These are phyloP conservation scores for Viola pubescens DNA, from an alignment of 441 rosid species.

Conservation along the genomic window DNA sequence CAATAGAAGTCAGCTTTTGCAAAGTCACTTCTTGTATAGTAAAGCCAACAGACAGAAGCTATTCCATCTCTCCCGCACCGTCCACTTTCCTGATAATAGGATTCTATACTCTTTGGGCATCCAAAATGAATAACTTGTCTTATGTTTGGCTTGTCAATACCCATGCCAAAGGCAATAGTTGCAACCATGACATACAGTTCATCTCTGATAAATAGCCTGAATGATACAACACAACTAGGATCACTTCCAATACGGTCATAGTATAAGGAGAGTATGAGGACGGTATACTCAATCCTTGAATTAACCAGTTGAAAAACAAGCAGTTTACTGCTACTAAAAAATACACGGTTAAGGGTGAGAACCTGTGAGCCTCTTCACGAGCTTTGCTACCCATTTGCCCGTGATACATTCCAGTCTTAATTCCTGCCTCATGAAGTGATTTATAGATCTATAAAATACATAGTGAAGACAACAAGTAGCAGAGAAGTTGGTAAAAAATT, in stretches of 20 bases:
- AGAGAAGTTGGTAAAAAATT: background rate
- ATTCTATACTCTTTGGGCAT: conserved; percentile 45
- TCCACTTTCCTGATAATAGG: conserved; percentile 52
- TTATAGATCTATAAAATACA: conserved; percentile 26
- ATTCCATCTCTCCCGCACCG: conserved; percentile 53
- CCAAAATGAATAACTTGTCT: conserved; percentile 50
- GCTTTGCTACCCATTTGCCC: conserved; percentile 43
- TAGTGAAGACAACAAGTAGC: background rate
- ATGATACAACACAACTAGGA: background rate
- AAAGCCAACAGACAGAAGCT: conserved; percentile 50
- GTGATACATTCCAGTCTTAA: conserved; percentile 40
- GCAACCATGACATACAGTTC: conserved; percentile 48
- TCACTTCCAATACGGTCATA: conserved; percentile 5
- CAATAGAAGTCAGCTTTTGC: conserved; percentile 45
- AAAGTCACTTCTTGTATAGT: conserved; percentile 39
- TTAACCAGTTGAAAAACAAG: no score
- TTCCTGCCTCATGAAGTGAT: conserved; percentile 30
- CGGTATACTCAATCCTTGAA: no score
- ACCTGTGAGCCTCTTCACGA: conserved; percentile 47
- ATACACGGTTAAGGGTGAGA: conserved; percentile 6
- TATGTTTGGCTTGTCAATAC: conserved; percentile 46
- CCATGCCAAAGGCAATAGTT: conserved; percentile 52
- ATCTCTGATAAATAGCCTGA: conserved; percentile 40
- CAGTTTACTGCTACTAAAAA: background rate
- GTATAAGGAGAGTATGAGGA: background rate